Percentiles rank a stretch among this genome's conserved stretches.
Conservation (phyloP, 345 rosid species). For the Melastoma malabathricum region DNA sequence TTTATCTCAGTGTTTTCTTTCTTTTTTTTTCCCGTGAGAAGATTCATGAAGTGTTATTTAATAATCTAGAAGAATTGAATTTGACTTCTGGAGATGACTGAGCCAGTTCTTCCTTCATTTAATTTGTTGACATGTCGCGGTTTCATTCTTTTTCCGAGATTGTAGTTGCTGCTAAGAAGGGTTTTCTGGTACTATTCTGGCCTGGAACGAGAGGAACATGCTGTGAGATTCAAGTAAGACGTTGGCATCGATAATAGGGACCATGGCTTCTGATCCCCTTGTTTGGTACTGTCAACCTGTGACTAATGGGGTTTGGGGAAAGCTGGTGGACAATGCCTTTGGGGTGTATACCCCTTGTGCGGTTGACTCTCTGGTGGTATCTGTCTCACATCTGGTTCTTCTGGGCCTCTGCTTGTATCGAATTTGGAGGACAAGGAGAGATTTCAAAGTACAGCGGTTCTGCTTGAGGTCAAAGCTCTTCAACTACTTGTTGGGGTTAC, state of each 20-base stretch:
- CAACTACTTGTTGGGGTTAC: constrained; percentile 44
- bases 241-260: constrained; percentile 1
- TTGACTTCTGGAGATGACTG: too few relatives aligned
- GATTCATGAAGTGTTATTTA: too few relatives aligned
- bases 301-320: constrained; percentile 63
- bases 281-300: constrained; percentile 81
- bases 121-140: too few relatives aligned
- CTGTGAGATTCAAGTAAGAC: constrained; percentile 2
- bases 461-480: constrained; percentile 67
- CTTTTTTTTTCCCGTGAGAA: too few relatives aligned
- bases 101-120: too few relatives aligned
- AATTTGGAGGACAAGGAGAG: constrained; percentile 57
- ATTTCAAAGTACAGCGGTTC: constrained; percentile 52
- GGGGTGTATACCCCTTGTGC: constrained; percentile 97
- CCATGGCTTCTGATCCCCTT: constrained; percentile 57
- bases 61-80: too few relatives aligned
- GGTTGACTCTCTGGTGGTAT: constrained; percentile 58
- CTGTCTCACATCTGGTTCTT: constrained; percentile 51
- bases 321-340: constrained; percentile 70
- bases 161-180: too few relatives aligned
- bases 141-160: too few relatives aligned
- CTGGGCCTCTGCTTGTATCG: constrained; percentile 60
- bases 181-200: too few relatives aligned
- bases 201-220: neutral
- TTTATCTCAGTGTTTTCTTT: too few relatives aligned